Conservation (phyloP, 2,329 filamentous ascomycete species). For the Nectriaceae sp. region DNA sequence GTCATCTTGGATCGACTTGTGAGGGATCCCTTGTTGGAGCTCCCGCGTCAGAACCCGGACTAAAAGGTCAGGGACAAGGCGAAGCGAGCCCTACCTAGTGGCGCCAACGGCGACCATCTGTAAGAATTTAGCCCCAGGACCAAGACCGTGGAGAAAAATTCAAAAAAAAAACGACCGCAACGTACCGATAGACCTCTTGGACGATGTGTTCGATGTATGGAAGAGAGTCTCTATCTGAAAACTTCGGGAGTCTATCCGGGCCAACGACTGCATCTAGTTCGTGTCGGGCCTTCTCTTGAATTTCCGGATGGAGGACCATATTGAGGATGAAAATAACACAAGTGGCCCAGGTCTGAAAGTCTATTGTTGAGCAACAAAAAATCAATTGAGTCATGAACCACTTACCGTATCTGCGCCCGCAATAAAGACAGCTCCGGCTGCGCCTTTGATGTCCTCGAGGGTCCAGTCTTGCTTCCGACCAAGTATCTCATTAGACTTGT, state of each 20-base stretch:
- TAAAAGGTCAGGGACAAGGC: not conserved
- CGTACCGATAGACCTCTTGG: conserved; percentile 43
- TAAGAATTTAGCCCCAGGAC: conserved; percentile 3
- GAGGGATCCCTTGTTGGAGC: conserved; percentile 46
- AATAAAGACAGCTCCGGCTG: conserved; percentile 50
- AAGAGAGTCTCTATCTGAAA: conserved; percentile 45
- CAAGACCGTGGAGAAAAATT: not conserved
- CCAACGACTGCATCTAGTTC: conserved; percentile 48
- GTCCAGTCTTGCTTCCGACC: conserved; percentile 26
- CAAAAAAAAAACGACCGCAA: not conserved
- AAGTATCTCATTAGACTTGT: conserved; percentile 15
- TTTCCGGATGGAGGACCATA: conserved; percentile 42
- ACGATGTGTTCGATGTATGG: conserved; percentile 47
- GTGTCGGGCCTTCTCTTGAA: conserved; percentile 49
- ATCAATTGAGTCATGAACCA: conserved; percentile 13
- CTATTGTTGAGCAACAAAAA: conserved; percentile 18
- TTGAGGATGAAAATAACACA: conserved; percentile 43
- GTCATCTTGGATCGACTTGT: conserved; percentile 56
- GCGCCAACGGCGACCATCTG: conserved; percentile 45
- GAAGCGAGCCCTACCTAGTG: conserved; percentile 38
- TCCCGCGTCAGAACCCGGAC: conserved; percentile 9
- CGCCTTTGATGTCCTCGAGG: conserved; percentile 50
- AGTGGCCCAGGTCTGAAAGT: conserved; percentile 29
- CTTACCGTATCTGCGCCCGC: conserved; percentile 47
- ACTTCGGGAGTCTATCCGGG: conserved; percentile 43